phyloP scores from a whole-genome alignment of 2,329 filamentous ascomycete species.

The Sclerotinia borealis region DNA sequence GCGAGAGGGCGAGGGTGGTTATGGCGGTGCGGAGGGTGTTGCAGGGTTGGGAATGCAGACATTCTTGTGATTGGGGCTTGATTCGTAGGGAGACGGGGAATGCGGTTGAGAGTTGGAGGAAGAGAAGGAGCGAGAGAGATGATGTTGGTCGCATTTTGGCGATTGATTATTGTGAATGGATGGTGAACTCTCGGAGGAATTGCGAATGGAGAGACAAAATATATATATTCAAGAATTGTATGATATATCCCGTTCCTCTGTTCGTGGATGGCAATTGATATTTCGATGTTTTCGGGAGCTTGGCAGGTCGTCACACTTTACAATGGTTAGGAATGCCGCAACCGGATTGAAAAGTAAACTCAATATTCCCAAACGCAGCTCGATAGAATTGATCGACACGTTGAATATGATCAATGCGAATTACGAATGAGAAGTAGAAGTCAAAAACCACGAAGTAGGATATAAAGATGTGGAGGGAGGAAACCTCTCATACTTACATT shows the following conservation, averaged over 20 bases:
- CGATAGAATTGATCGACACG: not conserved
- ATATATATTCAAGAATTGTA: not conserved
- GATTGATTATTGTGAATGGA: not conserved
- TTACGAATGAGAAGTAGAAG: not conserved
- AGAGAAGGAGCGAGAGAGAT: constrained; percentile 11
- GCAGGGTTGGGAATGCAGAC: constrained; percentile 1
- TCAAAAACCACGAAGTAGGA: not conserved
- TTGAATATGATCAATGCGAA: not conserved
- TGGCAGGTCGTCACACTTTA: not conserved
- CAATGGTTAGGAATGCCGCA: not conserved
- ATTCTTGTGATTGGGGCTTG: not conserved
- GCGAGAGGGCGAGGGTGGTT: not conserved
- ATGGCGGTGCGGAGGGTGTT: not conserved
- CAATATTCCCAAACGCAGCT: not conserved
- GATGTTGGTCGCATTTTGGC: constrained; percentile 10
- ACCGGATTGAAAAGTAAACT: not conserved
- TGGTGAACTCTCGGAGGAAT: not conserved
- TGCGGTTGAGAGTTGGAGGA: constrained; percentile 19
- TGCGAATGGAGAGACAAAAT: not conserved
- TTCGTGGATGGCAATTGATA: not conserved
- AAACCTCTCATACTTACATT: not conserved
- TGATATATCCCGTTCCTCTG: not conserved
- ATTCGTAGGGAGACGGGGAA: constrained; percentile 9
- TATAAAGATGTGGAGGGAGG: not conserved
- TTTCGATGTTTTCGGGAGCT: not conserved